Evolutionary conservation across 495 filamentous ascomycete genomes (phyloP).

Genomic region (Chaetomium tenue): DNA sequence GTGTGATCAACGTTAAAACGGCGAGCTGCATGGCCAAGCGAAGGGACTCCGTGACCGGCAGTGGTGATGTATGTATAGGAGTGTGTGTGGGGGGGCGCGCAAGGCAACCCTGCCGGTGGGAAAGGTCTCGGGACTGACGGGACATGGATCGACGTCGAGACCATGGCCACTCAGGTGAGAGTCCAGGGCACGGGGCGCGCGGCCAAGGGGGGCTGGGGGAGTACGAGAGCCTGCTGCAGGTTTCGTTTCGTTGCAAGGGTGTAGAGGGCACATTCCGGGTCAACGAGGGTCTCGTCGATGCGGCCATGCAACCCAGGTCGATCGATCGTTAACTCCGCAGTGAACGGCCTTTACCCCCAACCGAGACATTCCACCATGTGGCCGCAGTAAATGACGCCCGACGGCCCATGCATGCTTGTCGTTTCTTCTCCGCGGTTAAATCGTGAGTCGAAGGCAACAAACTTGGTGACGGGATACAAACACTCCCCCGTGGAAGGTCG

Average conservation of each 20-base stretch:
- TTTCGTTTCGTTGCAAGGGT: neutral
- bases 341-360: neutral
- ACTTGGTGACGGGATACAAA: neutral
- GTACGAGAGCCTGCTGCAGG: neutral
- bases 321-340: conserved; percentile 13
- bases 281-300: neutral
- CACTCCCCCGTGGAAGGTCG: neutral
- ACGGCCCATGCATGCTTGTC: neutral
- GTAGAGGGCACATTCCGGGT: neutral
- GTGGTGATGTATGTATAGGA: neutral
- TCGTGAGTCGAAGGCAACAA: neutral
- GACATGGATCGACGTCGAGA: neutral
- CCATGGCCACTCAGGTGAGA: conserved; percentile 6
- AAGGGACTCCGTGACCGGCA: neutral
- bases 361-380: neutral
- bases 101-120: neutral
- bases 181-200: neutral
- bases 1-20: conserved; percentile 4
- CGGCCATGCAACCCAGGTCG: conserved; percentile 8
- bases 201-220: neutral
- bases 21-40: neutral
- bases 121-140: conserved; percentile 5
- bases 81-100: neutral
- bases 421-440: neutral
- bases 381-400: neutral